These are phyloP conservation scores for Passiflora organensis DNA, from an alignment of 345 rosid species.

Conservation along the genomic window DNA sequence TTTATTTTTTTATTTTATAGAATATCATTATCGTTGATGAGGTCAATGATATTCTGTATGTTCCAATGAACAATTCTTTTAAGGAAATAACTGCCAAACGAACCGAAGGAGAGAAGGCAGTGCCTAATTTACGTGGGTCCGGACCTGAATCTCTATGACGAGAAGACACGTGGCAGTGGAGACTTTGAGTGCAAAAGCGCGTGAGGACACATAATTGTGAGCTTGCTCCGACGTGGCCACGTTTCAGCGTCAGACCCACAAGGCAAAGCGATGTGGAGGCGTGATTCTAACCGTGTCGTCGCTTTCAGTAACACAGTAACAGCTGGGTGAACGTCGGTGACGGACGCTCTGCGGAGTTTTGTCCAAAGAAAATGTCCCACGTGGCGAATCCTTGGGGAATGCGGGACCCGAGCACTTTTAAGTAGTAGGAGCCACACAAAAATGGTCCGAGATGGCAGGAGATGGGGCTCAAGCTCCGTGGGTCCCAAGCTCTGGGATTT, in stretches of 20 bases:
- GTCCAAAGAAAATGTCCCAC: slow-evolving; percentile 19
- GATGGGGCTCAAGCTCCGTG: no score
- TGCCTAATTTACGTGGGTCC: slow-evolving; percentile 5
- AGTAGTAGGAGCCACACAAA: no score
- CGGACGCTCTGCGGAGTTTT: slow-evolving; percentile 6
- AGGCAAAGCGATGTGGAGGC: background rate
- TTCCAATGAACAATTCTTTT: no score
- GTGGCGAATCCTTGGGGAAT: slow-evolving; percentile 14
- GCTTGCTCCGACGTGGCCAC: slow-evolving; percentile 47
- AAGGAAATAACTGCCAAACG: no score
- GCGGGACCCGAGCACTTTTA: no score
- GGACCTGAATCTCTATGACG: slow-evolving; percentile 12
- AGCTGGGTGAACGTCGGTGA: slow-evolving; percentile 29
- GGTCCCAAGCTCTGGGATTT: no score
- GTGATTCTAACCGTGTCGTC: no score
- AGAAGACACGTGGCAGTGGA: slow-evolving; percentile 30
- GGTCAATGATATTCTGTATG: no score
- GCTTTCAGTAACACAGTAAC: slow-evolving; percentile 18
- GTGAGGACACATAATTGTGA: slow-evolving; percentile 32
- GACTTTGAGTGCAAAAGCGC: slow-evolving; percentile 21
- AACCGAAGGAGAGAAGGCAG: no score
- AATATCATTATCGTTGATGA: no score
- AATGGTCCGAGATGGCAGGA: no score
- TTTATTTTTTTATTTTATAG: no score
- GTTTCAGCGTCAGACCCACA: slow-evolving; percentile 17